Base-by-base conservation (phyloP, 352 stramenopile genomes). In the Blastocystis hominis region DNA sequence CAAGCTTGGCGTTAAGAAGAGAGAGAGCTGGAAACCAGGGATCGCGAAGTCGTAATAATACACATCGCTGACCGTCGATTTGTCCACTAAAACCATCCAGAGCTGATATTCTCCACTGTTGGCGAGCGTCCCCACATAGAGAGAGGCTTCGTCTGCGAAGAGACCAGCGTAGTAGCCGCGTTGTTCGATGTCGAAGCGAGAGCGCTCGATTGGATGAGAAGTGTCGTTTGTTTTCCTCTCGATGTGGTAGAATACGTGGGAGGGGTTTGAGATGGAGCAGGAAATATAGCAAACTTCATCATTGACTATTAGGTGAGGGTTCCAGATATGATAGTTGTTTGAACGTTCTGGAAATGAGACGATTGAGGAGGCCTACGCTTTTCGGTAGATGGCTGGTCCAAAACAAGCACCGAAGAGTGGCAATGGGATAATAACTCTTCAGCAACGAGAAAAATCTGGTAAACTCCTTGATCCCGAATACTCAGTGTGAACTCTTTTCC, bases 381-480 rank as follows among this genome's bases (percentile, higher is more conserved):
- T 20, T 2, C n/a, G 50, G 50, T 13, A 59, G 20, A 0, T 44
- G 38, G 15, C 1, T 72, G 6, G 5, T 13, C 66, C 5, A 84
- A 9, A 7, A 38, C 50, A 50, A 84, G 44, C 6, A 84, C 30
- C 7, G 72, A 9, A 68, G 72, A 84, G 3, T 44, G 53, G 62
- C 72, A 84, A 66, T 20, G 72, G 17, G 72, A 66, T 2, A 66
- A 20, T 15, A 10, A 30, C 3, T 68, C 53, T n/a, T 84, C 47
- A 17, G 72, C 72, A 56, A 84, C 0, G 30, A 84, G 54, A 53
- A 24, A 84, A 24, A 84, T 40, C 10, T 9, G 20, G 47, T 68
- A 40, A 3, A 84, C 72, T 3, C 72, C 72, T 47, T 84, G 72
- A 68, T 59, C 55, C 15, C 72, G 54, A 17, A 84, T 61, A 47